Percentiles rank a stretch among this genome's conserved stretches.
Evolutionary conservation across 1,139 yeast genomes (phyloP).

Genomic region (Zygosaccharomyces sapae): DNA sequence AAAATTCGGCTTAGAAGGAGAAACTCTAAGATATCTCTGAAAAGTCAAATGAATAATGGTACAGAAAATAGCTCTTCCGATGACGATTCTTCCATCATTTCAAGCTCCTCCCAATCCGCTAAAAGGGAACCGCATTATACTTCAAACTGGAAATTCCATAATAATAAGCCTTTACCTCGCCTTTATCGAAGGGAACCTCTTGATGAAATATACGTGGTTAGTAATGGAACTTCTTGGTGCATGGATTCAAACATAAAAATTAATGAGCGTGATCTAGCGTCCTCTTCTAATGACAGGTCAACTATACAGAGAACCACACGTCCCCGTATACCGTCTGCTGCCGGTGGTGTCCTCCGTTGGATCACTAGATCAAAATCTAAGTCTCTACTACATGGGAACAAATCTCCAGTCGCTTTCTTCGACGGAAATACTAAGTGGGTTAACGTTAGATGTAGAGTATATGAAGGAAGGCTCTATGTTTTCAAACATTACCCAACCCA

Average conservation of each 20-base stretch:
- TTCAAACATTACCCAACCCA: slow-evolving; percentile 12
- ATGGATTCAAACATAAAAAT: slow-evolving; percentile 24
- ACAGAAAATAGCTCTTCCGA: slow-evolving; percentile 10
- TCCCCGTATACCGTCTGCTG: slow-evolving; percentile 3
- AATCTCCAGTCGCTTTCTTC: slow-evolving; percentile 19
- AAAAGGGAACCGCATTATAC: slow-evolving; percentile 16
- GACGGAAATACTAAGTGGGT: slow-evolving; percentile 23
- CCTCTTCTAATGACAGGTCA: slow-evolving; percentile 3
- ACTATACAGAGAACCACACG: slow-evolving; percentile 1
- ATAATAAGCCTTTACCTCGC: slow-evolving; percentile 22
- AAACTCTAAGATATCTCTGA: slow-evolving; percentile 10
- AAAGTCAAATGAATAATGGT: slow-evolving; percentile 6
- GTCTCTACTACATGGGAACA: slow-evolving; percentile 17
- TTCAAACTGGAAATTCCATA: slow-evolving; percentile 28
- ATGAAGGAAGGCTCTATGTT: slow-evolving; percentile 30
- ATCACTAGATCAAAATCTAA: slow-evolving; percentile 13
- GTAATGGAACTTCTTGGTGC: slow-evolving; percentile 24
- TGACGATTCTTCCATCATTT: slow-evolving; percentile 11
- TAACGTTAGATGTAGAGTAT: slow-evolving; percentile 22
- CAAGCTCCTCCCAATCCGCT: slow-evolving; percentile 8
- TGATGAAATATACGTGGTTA: slow-evolving; percentile 19
- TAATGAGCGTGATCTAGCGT: slow-evolving; percentile 6
- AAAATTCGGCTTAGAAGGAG: slow-evolving; percentile 4
- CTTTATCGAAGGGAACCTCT: slow-evolving; percentile 26
- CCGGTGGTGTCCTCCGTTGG: slow-evolving; percentile 14